Percentiles rank a stretch among this genome's conserved stretches.
Evolutionary conservation across 306 rosid species (phyloP).

Genomic region (Lupinus albus): DNA sequence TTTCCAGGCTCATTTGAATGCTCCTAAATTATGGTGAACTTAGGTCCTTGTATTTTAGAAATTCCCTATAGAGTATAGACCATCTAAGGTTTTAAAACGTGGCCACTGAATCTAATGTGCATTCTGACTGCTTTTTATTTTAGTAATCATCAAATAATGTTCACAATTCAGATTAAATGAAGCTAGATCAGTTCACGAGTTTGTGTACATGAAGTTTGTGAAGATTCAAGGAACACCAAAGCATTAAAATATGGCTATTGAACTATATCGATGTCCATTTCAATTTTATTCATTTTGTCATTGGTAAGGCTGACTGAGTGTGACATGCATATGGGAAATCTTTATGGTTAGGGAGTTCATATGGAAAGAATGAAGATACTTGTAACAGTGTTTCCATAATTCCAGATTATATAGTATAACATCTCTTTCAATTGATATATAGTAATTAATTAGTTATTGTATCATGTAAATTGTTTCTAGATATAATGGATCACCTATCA

Average conservation of each 20-base stretch:
- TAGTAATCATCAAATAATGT: not conserved
- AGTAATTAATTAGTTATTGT: not conserved
- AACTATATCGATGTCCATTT: slow-evolving; percentile 1
- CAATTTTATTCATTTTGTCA: not conserved
- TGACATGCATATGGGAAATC: not conserved
- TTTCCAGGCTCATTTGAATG: not conserved
- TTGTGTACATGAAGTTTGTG: slow-evolving; percentile 16
- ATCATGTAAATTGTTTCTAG: slow-evolving; percentile 4
- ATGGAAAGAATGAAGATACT: not conserved
- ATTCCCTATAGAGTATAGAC: not conserved
- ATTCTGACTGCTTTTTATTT: not conserved
- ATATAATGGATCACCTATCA: not conserved
- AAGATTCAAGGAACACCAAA: not conserved
- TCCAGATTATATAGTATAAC: slow-evolving; percentile 16
- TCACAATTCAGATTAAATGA: not conserved
- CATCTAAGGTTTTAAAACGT: not conserved
- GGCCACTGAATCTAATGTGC: not conserved
- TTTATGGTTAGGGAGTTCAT: not conserved
- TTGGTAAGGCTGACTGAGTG: not conserved
- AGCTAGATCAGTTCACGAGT: not conserved
- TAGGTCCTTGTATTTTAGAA: slow-evolving; percentile 1
- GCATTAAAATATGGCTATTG: slow-evolving; percentile 15
- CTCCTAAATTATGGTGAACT: not conserved
- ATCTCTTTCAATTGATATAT: not conserved
- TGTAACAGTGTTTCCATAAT: slow-evolving; percentile 16